These are phyloP conservation scores for Annulohypoxylon moriforme DNA, from an alignment of 495 filamentous ascomycete species.

Conservation along the genomic window DNA sequence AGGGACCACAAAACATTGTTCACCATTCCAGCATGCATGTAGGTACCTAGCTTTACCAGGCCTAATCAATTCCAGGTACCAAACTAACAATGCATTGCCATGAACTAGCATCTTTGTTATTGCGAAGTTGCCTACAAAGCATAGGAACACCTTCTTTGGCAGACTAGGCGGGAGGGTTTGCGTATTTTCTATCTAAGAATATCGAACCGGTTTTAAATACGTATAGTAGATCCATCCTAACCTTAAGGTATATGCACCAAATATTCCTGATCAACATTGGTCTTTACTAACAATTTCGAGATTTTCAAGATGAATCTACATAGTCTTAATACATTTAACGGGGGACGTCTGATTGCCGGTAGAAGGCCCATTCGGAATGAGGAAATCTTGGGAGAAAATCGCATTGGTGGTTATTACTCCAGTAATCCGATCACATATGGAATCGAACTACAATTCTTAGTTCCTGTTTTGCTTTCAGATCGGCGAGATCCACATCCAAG, in stretches of 20 bases:
- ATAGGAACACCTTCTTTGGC: neutral
- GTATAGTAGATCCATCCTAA: neutral
- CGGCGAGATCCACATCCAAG: constrained; percentile 9
- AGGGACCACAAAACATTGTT: too few relatives aligned
- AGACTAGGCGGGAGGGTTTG: too few relatives aligned
- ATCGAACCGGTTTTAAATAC: neutral
- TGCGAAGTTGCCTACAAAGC: neutral
- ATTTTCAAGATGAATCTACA: too few relatives aligned
- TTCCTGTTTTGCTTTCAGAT: neutral
- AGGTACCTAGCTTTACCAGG: too few relatives aligned
- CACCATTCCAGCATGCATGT: too few relatives aligned
- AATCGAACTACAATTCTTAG: constrained; percentile 32
- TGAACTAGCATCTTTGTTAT: neutral
- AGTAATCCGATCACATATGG: constrained; percentile 18
- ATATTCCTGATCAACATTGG: too few relatives aligned
- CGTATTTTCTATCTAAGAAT: neutral
- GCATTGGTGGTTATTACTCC: neutral
- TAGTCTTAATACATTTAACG: neutral
- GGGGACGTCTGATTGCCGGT: neutral
- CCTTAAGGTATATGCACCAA: neutral
- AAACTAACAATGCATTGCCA: neutral
- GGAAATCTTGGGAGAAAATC: neutral
- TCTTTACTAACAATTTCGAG: too few relatives aligned
- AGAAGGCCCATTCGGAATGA: neutral
- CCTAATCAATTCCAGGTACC: too few relatives aligned